These are phyloP conservation scores for Aspergillus sp. DNA, from an alignment of 2,329 filamentous ascomycete species.

Conservation along the genomic window DNA sequence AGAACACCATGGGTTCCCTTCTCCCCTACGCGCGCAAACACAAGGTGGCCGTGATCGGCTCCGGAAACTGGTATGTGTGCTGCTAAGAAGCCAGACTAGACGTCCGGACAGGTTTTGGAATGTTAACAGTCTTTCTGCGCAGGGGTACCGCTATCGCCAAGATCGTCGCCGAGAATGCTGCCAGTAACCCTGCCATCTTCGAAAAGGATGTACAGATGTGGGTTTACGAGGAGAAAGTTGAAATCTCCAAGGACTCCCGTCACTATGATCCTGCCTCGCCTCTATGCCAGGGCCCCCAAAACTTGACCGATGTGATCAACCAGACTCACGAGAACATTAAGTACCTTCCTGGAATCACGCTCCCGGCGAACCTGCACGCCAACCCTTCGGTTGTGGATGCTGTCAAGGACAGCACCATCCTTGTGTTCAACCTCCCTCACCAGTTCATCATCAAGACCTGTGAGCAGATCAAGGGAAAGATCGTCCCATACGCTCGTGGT, in stretches of 20 bases:
- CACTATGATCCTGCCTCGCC: conserved; percentile 77
- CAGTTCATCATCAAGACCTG: conserved; percentile 84
- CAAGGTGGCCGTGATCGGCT: conserved; percentile 74
- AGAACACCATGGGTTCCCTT: conserved; percentile 31
- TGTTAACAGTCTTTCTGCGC: conserved; percentile 24
- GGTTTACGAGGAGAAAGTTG: conserved; percentile 93
- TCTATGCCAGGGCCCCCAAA: conserved; percentile 69
- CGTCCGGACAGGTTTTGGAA: conserved; percentile 70
- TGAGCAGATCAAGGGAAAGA: conserved; percentile 79
- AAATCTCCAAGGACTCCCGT: conserved; percentile 67
- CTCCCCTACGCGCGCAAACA: conserved; percentile 33
- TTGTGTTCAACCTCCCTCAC: conserved; percentile 96
- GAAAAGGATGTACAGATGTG: conserved; percentile 95
- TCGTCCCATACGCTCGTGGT: conserved; percentile 85
- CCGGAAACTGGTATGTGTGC: conserved; percentile 78
- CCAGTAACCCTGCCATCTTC: conserved; percentile 73
- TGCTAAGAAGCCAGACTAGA: background rate
- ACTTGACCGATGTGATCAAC: conserved; percentile 91
- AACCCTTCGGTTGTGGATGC: conserved; percentile 58
- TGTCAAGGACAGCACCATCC: conserved; percentile 78
- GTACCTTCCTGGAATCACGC: conserved; percentile 83
- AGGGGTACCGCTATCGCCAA: conserved; percentile 98
- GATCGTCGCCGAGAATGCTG: conserved; percentile 90
- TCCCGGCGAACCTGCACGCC: conserved; percentile 66
- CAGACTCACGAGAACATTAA: conserved; percentile 92